These are phyloP conservation scores for Ascochyta fabae DNA, from an alignment of 2,329 filamentous ascomycete genomes.

Conservation along the genomic window DNA sequence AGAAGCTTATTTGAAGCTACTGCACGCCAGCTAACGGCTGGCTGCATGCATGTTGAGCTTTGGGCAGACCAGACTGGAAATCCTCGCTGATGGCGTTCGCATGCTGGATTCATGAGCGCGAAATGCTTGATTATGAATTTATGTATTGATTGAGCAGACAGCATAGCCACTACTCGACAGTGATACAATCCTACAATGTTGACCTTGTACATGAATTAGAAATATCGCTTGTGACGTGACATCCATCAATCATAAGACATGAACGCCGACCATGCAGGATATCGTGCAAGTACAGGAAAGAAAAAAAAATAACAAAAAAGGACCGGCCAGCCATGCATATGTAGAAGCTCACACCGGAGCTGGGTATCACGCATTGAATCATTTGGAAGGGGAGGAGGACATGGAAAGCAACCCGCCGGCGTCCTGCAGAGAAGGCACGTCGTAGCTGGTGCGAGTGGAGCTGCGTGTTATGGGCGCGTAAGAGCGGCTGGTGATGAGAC, in stretches of 20 bases:
- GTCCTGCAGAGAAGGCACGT: conserved; percentile 40
- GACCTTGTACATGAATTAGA: not conserved
- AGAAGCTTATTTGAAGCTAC: conserved; percentile 18
- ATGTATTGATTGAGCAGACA: not conserved
- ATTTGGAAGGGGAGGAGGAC: conserved; percentile 19
- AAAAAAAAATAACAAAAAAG: conserved; percentile 12
- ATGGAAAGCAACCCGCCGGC: conserved; percentile 41
- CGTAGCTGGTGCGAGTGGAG: conserved; percentile 30
- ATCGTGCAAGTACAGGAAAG: conserved; percentile 22
- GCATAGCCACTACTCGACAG: not conserved
- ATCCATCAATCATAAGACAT: conserved; percentile 23
- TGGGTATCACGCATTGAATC: conserved; percentile 44
- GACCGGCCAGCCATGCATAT: conserved; percentile 31
- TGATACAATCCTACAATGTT: conserved; percentile 8
- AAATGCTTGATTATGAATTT: not conserved
- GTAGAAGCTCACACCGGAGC: conserved; percentile 25
- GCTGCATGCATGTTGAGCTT: conserved; percentile 4
- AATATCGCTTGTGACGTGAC: conserved; percentile 9
- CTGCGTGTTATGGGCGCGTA: conserved; percentile 27
- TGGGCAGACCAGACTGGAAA: not conserved
- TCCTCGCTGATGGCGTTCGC: not conserved
- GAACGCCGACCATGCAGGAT: conserved; percentile 30
- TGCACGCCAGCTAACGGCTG: conserved; percentile 5
- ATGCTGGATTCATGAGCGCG: not conserved
- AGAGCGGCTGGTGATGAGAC: conserved; percentile 28